Evolutionary conservation across 164 flowering plant genomes (phyloP), one percentile per base, ranked within the genome.

Genomic region (Dillenia suffruticosa): DNA sequence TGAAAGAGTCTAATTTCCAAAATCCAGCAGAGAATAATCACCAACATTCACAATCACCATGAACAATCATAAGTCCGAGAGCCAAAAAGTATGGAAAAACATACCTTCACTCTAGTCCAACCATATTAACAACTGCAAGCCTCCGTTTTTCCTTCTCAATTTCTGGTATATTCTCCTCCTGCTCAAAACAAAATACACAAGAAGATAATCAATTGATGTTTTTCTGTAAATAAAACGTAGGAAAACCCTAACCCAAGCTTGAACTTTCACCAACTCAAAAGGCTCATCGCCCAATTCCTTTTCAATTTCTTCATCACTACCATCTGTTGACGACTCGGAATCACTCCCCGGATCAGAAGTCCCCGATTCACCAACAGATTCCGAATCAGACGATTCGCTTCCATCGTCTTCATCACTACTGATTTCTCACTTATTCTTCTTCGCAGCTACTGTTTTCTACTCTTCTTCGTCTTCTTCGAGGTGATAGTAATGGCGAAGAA

Each of bases 71-170:
- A 26, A 26, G 40, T 26, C 40, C 40, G 5, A 26, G 40, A 26
- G 40, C 40, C 40, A 26, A 26, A 26, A 26, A 26, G 5, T 26
- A 26, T 26, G 40, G 40, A 26, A 26, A 26, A 26, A 49, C 77
- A 12, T 64, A 89, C 97, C 96, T 75, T 79, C 15, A 91, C 81
- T 75, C 88, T 77, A 73, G 73, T 76, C 98, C 97, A 94, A 63
- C 91, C 93, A 94, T 70, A 68, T 86, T 82, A 61, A 94, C 91
- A 67, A 89, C 75, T 9, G 97, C 96, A 56, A 94, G 74, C 68
- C 96, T 83, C 49, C 63, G 76, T 8, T 96, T 91, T 74, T 82
- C 91, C 32, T 82, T 70, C 12, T 91, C 96, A 61, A 85, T 84
- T 40, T 59, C 74, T 0, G 92, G 84, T 49, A 94, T 65, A 46